These are phyloP conservation scores for Candida odintsovae DNA, from an alignment of 805 yeast species.

Conservation along the genomic window DNA sequence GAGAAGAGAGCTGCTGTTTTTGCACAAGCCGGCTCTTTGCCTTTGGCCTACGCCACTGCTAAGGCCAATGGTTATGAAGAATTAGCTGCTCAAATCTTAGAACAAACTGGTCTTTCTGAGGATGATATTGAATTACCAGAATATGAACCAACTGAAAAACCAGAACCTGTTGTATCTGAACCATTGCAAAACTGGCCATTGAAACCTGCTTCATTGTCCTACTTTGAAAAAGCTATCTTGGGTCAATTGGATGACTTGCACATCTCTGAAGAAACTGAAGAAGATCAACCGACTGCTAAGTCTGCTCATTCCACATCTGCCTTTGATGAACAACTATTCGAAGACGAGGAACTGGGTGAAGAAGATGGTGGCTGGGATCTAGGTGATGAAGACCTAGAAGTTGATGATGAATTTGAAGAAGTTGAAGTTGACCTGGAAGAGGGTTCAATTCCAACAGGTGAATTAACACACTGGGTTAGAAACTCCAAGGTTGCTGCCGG, in stretches of 20 bases:
- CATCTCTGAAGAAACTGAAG: conserved; percentile 38
- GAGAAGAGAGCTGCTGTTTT: conserved; percentile 71
- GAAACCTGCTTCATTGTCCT: conserved; percentile 63
- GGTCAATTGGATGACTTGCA: conserved; percentile 70
- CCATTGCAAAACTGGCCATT: conserved; percentile 73
- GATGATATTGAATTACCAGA: conserved; percentile 62
- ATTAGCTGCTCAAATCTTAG: conserved; percentile 65
- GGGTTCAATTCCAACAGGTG: conserved; percentile 32
- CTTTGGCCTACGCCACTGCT: conserved; percentile 92
- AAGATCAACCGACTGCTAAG: conserved; percentile 17
- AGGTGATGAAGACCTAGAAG: conserved; percentile 74
- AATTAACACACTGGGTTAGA: conserved; percentile 76
- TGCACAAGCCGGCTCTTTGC: conserved; percentile 71
- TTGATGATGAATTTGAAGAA: conserved; percentile 54
- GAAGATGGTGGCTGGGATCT: conserved; percentile 77
- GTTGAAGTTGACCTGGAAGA: conserved; percentile 34
- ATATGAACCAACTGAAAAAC: conserved; percentile 36
- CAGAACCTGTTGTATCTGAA: conserved; percentile 44
- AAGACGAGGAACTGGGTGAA: conserved; percentile 39
- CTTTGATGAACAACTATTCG: conserved; percentile 34
- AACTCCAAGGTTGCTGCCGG: conserved; percentile 88
- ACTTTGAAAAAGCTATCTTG: conserved; percentile 76
- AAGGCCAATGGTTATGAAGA: conserved; percentile 77
- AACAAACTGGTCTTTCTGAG: conserved; percentile 61
- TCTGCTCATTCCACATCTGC: conserved; percentile 17